Evolutionary conservation across 129 eudicot genomes (phyloP).

Genomic region (sunflower (Helianthus annuus)): DNA sequence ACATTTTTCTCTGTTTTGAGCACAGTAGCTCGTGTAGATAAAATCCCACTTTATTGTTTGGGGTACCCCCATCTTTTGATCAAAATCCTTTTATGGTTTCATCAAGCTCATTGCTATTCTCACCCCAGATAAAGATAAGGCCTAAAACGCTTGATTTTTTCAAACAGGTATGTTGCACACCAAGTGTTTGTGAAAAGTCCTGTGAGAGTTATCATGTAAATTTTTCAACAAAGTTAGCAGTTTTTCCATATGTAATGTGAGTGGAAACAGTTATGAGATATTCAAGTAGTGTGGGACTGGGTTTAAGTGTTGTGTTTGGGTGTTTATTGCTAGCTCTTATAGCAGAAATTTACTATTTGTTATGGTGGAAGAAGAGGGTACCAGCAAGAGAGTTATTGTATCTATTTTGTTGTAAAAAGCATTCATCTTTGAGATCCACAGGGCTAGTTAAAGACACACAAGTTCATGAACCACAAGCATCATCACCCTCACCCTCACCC

Average conservation of each 20-base stretch:
- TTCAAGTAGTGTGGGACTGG: slow-evolving; percentile 73
- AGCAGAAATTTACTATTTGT: slow-evolving; percentile 79
- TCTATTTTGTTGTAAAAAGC: slow-evolving; percentile 63
- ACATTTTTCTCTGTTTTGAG: not conserved
- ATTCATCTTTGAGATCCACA: slow-evolving; percentile 57
- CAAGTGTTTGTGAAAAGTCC: slow-evolving; percentile 37
- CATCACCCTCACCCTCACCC: slow-evolving; percentile 20
- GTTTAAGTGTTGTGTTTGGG: slow-evolving; percentile 75
- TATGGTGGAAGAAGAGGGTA: slow-evolving; percentile 81
- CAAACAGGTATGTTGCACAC: slow-evolving; percentile 30
- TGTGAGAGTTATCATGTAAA: slow-evolving; percentile 21
- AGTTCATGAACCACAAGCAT: slow-evolving; percentile 55
- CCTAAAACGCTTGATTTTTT: slow-evolving; percentile 1
- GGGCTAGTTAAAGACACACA: slow-evolving; percentile 42
- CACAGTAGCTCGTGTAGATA: slow-evolving; percentile 20
- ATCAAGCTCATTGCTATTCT: slow-evolving; percentile 21
- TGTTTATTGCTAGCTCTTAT: slow-evolving; percentile 69
- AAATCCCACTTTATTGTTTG: slow-evolving; percentile 18
- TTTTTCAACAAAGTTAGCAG: not conserved
- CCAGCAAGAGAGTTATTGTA: slow-evolving; percentile 56
- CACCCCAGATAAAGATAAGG: slow-evolving; percentile 42
- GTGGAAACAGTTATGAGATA: slow-evolving; percentile 54
- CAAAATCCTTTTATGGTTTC: slow-evolving; percentile 30
- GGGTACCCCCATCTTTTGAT: slow-evolving; percentile 35
- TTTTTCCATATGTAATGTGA: no score